Evolutionary conservation across 768 basidiomycete species (phyloP), one percentile per base, ranked within the genome.

Genomic region (Xerocomus potaroensis): DNA sequence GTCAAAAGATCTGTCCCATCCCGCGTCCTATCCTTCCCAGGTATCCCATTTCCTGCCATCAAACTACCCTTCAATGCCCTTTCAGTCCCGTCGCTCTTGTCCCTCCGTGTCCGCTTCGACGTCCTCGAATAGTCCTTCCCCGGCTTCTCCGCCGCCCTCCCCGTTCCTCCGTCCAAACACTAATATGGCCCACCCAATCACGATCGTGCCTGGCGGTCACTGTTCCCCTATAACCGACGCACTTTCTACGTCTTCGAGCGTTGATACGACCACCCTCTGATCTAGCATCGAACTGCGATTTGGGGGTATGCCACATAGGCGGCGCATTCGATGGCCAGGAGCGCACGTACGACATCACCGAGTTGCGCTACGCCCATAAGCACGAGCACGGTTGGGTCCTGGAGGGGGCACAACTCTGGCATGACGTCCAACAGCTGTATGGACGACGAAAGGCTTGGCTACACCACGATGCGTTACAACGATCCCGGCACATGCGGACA

Each of bases 361-460:
- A 98, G 75, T 21, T 95, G 74, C 15, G 95, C 96, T 21, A 97
- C 91, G 36, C 95, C 93, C 96, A 99, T 98, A 41, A 98, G 74
- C 27, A 98, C 72, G 44, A 93, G 77, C 12, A 95, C 71, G 79
- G 53, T 87, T 81, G 68, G 97, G 98, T 5, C 84, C 87, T 0
- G 94, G 95, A 15, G 97, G 69, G 34, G 75, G 72, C 14, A 95
- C 90, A 8, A 78, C 78, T 56, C 85, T 86, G 0, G 95, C 96
- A 26, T 80, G 74, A 33, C 91, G 73, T 1, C 94, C 95, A 0
- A 98, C 94, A 2, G 93, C 95, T 0, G 96, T 98, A 65, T 93
- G 95, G 4, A 98, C 82, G 47, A 87, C 73, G 58, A 99, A 79
- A 0, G 81, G 82, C 55, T 97, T 92, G 0, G 94, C 86, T 2